Conservation (phyloP, 176 grass and related monocot species). For the barley (Hordeum vulgare) region DNA sequence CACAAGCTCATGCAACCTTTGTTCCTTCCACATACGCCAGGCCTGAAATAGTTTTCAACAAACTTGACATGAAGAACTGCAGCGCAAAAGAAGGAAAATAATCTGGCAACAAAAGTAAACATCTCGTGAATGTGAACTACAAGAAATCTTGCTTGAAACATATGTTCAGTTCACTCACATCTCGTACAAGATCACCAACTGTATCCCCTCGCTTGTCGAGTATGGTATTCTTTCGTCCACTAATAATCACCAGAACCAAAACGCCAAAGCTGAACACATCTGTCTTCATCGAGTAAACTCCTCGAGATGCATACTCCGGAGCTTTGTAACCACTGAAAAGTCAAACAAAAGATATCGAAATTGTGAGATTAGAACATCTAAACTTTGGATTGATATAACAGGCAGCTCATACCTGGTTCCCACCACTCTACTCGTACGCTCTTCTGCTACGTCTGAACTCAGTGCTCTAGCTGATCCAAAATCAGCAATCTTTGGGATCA, state of each 20-base stretch:
- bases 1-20: constrained; percentile 27
- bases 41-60: constrained; percentile 21
- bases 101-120: too few species aligned
- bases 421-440: constrained; percentile 23
- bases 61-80: too few species aligned
- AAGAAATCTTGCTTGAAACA: background rate
- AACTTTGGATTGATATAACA: background rate
- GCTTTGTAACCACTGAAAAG: constrained; percentile 37
- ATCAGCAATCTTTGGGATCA: constrained; percentile 33
- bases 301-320: constrained; percentile 37
- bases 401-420: constrained; percentile 27
- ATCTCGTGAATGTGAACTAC: too few species aligned
- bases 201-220: constrained; percentile 12
- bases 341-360: background rate
- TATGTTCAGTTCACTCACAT: constrained; percentile 25
- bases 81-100: too few species aligned
- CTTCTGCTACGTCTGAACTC: constrained; percentile 25
- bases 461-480: constrained; percentile 32
- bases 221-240: constrained; percentile 27
- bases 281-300: constrained; percentile 43
- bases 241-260: constrained; percentile 31
- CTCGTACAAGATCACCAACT: constrained; percentile 31
- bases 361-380: background rate
- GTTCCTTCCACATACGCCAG: constrained; percentile 34
- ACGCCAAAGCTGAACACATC: constrained; percentile 57